Percentiles rank a stretch among this genome's conserved stretches.
Evolutionary conservation across 1,139 yeast genomes (phyloP).

Genomic region (Geotrichum carabidarum): DNA sequence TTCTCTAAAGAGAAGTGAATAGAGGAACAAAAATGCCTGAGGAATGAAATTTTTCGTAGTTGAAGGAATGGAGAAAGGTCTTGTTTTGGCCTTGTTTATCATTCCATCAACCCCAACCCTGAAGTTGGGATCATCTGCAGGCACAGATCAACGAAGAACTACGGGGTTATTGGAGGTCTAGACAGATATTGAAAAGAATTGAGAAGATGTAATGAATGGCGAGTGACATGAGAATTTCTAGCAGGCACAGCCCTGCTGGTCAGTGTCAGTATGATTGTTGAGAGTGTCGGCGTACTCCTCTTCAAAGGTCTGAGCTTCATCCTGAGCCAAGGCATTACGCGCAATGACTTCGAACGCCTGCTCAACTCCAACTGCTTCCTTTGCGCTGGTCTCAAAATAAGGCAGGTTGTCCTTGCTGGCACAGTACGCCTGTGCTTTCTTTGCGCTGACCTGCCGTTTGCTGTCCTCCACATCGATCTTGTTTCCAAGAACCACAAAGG

Average conservation of each 20-base stretch:
- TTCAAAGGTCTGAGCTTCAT: constrained; percentile 77
- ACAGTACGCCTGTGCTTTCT: constrained; percentile 82
- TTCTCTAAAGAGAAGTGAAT: neutral
- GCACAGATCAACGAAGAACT: too few relatives aligned
- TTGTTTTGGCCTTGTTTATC: neutral
- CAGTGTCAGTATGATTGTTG: constrained; percentile 86
- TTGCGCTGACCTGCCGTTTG: constrained; percentile 74
- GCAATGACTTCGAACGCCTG: constrained; percentile 95
- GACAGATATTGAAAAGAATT: neutral
- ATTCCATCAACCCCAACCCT: neutral
- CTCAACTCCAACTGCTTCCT: constrained; percentile 89
- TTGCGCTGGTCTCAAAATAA: constrained; percentile 89
- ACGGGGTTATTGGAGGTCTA: too few relatives aligned
- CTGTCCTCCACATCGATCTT: constrained; percentile 92
- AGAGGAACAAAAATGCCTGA: neutral
- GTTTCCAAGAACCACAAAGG: constrained; percentile 90
- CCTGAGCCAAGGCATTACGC: constrained; percentile 87
- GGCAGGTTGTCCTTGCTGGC: constrained; percentile 86
- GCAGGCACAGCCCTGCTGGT: constrained; percentile 72
- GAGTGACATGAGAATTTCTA: constrained; percentile 30
- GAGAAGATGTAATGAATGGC: neutral
- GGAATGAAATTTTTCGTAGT: neutral
- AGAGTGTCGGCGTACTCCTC: constrained; percentile 96
- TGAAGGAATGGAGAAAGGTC: neutral
- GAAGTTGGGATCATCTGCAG: too few relatives aligned